Conservation (phyloP, 306 rosid species). For the Albizia julibrissin region DNA sequence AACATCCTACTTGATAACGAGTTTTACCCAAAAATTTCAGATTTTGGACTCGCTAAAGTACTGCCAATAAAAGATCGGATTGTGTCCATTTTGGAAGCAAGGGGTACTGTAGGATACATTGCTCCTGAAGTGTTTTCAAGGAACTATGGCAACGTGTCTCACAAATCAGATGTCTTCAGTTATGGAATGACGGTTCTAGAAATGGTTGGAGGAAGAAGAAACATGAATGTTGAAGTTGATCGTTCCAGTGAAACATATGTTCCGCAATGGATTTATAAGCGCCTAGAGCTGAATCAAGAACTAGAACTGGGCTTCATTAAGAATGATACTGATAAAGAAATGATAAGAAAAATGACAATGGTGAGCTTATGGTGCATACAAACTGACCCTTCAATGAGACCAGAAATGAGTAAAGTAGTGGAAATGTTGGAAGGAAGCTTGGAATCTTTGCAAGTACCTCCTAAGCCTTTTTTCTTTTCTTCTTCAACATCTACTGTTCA, state of each 20-base stretch:
- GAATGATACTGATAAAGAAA: conserved; percentile 2
- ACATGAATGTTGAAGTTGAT: conserved; percentile 8
- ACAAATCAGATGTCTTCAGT: conserved; percentile 41
- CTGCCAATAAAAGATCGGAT: not conserved
- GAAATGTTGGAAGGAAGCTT: conserved; percentile 40
- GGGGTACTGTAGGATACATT: conserved; percentile 40
- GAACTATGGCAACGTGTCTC: conserved; percentile 25
- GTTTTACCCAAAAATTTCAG: conserved; percentile 29
- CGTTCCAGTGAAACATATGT: conserved; percentile 30
- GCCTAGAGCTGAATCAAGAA: conserved; percentile 21
- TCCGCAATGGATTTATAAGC: conserved; percentile 36
- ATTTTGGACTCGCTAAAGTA: conserved; percentile 43
- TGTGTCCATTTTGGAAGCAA: conserved; percentile 1
- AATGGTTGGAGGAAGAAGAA: conserved; percentile 39
- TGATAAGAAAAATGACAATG: conserved; percentile 27
- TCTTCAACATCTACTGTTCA: not conserved
- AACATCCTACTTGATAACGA: not conserved
- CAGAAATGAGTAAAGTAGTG: conserved; percentile 30
- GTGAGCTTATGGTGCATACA: conserved; percentile 35
- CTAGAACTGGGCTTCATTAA: conserved; percentile 8
- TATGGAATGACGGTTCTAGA: conserved; percentile 33
- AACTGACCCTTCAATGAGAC: conserved; percentile 27
- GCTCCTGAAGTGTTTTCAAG: conserved; percentile 10
- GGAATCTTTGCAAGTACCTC: conserved; percentile 35
- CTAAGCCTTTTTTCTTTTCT: conserved; percentile 32